phyloP scores from a whole-genome alignment of 805 yeast genomes.

The Candida schatavii region DNA sequence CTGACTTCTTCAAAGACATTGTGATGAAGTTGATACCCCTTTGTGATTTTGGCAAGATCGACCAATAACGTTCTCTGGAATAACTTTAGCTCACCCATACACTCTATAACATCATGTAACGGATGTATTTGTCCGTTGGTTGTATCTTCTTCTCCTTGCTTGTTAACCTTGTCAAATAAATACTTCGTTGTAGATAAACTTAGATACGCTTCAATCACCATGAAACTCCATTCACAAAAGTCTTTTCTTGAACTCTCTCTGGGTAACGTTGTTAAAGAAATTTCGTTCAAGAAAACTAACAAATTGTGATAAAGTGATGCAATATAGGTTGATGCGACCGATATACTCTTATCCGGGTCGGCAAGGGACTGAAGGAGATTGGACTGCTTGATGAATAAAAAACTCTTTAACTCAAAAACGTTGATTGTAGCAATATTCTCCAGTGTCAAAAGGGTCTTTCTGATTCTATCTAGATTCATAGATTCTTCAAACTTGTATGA shows the following conservation, averaged over 20 bases:
- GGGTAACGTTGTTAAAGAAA: conserved; percentile 8
- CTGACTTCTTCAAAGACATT: conserved; percentile 20
- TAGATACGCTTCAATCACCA: conserved; percentile 40
- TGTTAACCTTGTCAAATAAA: conserved; percentile 10
- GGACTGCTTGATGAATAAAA: conserved; percentile 36
- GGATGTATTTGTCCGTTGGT: conserved; percentile 9
- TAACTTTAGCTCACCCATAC: conserved; percentile 48
- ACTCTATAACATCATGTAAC: conserved; percentile 30
- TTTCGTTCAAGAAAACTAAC: conserved; percentile 39
- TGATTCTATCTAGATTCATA: not conserved
- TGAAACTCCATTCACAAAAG: conserved; percentile 36
- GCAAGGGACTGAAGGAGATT: conserved; percentile 36
- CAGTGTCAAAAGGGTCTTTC: not conserved
- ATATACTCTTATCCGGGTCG: conserved; percentile 31
- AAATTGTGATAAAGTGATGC: conserved; percentile 38
- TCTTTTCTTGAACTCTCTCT: not conserved
- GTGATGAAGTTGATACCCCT: conserved; percentile 18
- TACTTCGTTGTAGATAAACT: conserved; percentile 14
- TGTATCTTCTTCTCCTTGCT: conserved; percentile 21
- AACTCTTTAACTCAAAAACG: conserved; percentile 25
- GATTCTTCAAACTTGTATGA: not conserved
- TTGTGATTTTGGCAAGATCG: conserved; percentile 15
- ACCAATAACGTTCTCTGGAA: conserved; percentile 44
- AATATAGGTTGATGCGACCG: conserved; percentile 40
- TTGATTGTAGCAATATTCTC: conserved; percentile 9